Evolutionary conservation across 208 protist species (phyloP).

Genomic region (Acanthamoeba sp.): DNA sequence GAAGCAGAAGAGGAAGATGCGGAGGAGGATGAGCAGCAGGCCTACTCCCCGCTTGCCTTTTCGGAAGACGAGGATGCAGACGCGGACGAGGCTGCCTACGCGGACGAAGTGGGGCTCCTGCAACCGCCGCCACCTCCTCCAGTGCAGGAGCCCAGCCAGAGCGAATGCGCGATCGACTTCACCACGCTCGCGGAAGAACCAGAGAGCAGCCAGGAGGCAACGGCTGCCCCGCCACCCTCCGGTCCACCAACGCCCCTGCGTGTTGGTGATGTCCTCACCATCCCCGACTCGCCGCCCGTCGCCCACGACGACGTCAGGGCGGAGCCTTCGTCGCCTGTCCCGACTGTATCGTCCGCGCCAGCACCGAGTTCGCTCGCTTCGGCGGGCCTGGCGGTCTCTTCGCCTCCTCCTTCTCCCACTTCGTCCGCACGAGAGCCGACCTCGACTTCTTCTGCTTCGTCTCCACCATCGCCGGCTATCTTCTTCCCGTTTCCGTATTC

Average conservation of each 20-base stretch:
- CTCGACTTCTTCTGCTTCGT: not conserved
- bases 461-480: not conserved
- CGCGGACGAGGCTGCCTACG: not conserved
- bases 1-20: not conserved
- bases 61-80: conserved; percentile 1
- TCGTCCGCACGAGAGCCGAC: not conserved
- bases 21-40: not conserved
- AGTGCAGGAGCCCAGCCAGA: not conserved
- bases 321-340: no score
- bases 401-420: not conserved
- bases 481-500: not conserved
- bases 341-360: no score
- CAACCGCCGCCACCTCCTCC: not conserved
- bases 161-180: not conserved
- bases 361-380: no score
- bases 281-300: not conserved
- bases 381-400: not conserved
- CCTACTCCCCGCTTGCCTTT: not conserved
- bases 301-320: no score
- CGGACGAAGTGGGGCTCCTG: not conserved
- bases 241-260: not conserved
- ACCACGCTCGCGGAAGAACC: not conserved
- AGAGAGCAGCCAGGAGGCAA: not conserved
- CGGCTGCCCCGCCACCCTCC: not conserved
- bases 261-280: not conserved